These are phyloP conservation scores for Heritiera littoralis DNA, from an alignment of 345 rosid genomes.

Conservation along the genomic window DNA sequence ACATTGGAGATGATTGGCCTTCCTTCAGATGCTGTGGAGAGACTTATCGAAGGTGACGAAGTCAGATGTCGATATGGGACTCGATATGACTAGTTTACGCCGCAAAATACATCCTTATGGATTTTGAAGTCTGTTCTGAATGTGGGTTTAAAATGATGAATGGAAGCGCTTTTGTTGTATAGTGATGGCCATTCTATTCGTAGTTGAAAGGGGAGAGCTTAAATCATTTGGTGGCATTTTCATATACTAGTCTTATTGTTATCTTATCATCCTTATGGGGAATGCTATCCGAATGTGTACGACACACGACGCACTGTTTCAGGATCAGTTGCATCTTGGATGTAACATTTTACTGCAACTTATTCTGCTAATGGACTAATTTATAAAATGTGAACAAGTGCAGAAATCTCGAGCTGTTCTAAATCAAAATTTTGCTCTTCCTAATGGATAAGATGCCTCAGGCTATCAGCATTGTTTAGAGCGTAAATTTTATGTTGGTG, in stretches of 20 bases:
- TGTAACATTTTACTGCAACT: constrained; percentile 7
- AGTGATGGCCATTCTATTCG: background rate
- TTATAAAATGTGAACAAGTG: background rate
- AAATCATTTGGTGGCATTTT: background rate
- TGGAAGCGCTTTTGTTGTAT: background rate
- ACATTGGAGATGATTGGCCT: constrained; percentile 83
- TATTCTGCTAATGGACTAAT: background rate
- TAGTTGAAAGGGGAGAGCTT: constrained; percentile 8
- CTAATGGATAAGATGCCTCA: too few relatives aligned
- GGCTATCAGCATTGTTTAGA: too few relatives aligned
- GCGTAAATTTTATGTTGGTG: too few relatives aligned
- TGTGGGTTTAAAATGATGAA: background rate
- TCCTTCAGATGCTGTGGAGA: constrained; percentile 77
- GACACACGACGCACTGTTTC: background rate
- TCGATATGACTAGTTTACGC: constrained; percentile 27
- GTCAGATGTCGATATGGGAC: constrained; percentile 51
- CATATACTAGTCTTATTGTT: background rate
- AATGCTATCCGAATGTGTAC: background rate
- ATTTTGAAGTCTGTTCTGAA: too few relatives aligned
- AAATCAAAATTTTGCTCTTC: too few relatives aligned
- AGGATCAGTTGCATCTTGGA: background rate
- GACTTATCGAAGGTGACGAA: constrained; percentile 70
- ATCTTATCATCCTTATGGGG: background rate
- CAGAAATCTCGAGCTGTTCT: too few relatives aligned
- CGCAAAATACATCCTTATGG: background rate